Evolutionary conservation across 257 asterid species (phyloP).

Genomic region (Solanum acaule): DNA sequence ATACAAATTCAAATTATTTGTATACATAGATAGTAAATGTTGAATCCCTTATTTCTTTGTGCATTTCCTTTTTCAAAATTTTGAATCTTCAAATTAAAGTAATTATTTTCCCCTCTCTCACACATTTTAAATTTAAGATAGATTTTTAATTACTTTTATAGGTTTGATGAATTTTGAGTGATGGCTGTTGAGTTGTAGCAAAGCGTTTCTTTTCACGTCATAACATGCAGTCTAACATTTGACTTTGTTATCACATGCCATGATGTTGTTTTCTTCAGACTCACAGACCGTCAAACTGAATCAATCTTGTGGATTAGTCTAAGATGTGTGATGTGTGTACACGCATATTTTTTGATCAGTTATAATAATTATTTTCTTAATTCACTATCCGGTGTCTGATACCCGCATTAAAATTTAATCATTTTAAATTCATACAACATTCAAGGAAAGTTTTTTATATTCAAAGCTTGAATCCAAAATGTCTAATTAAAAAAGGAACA

Average conservation of each 20-base stretch:
- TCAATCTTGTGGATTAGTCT: neutral
- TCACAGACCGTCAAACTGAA: neutral
- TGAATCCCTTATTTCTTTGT: neutral
- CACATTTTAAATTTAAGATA: neutral
- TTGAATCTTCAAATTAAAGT: neutral
- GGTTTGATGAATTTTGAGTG: neutral
- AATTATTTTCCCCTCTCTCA: neutral
- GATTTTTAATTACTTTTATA: neutral
- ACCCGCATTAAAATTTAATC: accelerated
- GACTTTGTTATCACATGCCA: neutral
- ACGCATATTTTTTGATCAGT: neutral
- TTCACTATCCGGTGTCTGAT: accelerated
- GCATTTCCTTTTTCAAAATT: neutral
- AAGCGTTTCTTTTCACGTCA: neutral
- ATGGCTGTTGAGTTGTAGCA: neutral
- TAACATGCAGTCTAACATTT: neutral
- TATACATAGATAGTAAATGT: neutral
- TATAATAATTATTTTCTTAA: neutral
- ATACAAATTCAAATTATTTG: neutral
- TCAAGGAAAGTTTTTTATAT: too few relatives aligned
- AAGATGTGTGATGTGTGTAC: neutral
- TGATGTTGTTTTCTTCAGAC: neutral
- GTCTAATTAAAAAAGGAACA: too few relatives aligned
- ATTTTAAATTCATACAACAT: too few relatives aligned
- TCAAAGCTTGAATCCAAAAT: accelerated